phyloP scores from a whole-genome alignment of 441 rosid genomes.

The Geranium incanum region DNA sequence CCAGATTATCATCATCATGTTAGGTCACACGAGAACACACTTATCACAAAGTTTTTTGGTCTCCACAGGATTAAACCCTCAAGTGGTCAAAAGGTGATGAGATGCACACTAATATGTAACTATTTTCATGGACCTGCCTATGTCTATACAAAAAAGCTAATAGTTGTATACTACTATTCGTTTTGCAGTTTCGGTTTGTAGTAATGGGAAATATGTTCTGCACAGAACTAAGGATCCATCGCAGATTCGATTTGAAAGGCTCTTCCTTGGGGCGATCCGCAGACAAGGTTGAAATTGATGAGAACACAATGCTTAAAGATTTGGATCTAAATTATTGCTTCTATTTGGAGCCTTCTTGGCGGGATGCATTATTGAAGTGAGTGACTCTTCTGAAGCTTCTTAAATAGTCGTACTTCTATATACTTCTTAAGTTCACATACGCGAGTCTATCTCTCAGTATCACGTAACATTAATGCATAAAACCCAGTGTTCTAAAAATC shows the following conservation, averaged over 20 bases:
- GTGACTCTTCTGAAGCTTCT: background rate
- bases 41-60: constrained; percentile 25
- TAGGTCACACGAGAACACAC: constrained; percentile 79
- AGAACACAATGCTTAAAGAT: constrained; percentile 90
- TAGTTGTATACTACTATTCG: constrained; percentile 24
- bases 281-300: constrained; percentile 85
- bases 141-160: constrained; percentile 22
- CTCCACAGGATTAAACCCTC: constrained; percentile 89
- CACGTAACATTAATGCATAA: background rate
- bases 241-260: constrained; percentile 32
- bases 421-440: constrained; percentile 6
- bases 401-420: background rate
- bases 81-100: too few species aligned
- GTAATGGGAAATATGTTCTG: constrained; percentile 99
- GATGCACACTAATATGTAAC: too few species aligned
- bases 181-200: constrained; percentile 85
- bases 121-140: too few species aligned
- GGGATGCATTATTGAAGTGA: background rate
- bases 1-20: constrained; percentile 90
- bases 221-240: constrained; percentile 88
- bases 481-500: too few species aligned
- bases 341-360: constrained; percentile 90
- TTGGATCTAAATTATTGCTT: constrained; percentile 76
- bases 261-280: constrained; percentile 87
- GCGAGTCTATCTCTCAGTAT: constrained; percentile 1